Percentiles rank a stretch among this genome's conserved stretches.
phyloP scores from a whole-genome alignment of 228 moss, liverwort and hornwort species.

The Sphagnum fallax region DNA sequence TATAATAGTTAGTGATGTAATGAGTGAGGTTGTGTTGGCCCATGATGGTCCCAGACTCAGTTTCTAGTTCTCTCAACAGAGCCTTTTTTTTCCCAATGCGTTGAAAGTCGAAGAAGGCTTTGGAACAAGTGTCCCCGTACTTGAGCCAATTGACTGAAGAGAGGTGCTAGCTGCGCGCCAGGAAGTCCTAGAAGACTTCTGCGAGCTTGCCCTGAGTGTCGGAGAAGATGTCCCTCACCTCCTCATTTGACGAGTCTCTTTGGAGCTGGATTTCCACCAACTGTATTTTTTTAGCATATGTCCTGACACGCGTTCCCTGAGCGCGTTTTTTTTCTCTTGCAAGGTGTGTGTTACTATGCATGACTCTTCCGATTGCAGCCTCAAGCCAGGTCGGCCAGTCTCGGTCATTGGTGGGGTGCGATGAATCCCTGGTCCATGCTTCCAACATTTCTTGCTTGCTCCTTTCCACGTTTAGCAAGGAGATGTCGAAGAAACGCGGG shows the following conservation, averaged over 20 bases:
- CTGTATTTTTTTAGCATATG: background rate
- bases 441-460: no score
- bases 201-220: background rate
- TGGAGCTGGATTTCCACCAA: background rate
- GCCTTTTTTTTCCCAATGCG: background rate
- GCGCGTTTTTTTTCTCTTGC: no score
- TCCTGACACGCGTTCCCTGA: no score
- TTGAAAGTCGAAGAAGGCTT: background rate
- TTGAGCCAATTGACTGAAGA: background rate
- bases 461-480: no score
- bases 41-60: background rate
- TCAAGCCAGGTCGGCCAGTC: no score
- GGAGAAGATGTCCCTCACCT: background rate
- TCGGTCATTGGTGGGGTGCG: no score
- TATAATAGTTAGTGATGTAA: background rate
- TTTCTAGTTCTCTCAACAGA: background rate
- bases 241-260: background rate
- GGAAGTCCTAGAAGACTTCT: background rate
- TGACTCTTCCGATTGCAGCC: no score
- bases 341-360: no score
- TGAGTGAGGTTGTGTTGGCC: background rate
- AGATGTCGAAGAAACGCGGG: no score
- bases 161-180: background rate
- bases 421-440: no score
- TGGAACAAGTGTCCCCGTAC: background rate